These are phyloP conservation scores for Phyllosticta citrichinensis DNA, from an alignment of 2,329 filamentous ascomycete species.

Conservation along the genomic window DNA sequence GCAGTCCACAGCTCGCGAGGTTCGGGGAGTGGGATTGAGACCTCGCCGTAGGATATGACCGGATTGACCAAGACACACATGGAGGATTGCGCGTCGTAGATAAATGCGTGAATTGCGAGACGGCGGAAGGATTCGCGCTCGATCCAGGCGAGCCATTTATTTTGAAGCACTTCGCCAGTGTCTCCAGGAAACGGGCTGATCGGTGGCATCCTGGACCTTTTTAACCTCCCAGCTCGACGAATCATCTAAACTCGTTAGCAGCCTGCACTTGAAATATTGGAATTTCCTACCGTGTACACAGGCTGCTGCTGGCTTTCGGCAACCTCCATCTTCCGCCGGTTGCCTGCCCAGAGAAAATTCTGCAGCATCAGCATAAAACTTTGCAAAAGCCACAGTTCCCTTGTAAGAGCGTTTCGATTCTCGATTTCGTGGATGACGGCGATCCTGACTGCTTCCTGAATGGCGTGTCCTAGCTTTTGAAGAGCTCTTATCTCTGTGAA, in stretches of 20 bases:
- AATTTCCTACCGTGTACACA: slow-evolving; percentile 32
- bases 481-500: slow-evolving; percentile 48
- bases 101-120: slow-evolving; percentile 55
- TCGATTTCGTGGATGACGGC: slow-evolving; percentile 34
- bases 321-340: slow-evolving; percentile 50
- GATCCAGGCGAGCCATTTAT: slow-evolving; percentile 58
- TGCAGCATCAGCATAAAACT: slow-evolving; percentile 41
- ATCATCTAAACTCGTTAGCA: slow-evolving; percentile 32
- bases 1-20: slow-evolving; percentile 56
- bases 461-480: slow-evolving; percentile 48
- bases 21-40: slow-evolving; percentile 56
- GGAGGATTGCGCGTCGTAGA: slow-evolving; percentile 57
- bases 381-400: slow-evolving; percentile 43
- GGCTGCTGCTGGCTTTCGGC: slow-evolving; percentile 48
- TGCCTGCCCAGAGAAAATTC: slow-evolving; percentile 49
- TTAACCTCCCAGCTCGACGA: slow-evolving; percentile 48
- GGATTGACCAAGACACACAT: slow-evolving; percentile 57
- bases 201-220: slow-evolving; percentile 43
- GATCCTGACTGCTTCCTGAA: slow-evolving; percentile 40
- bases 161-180: slow-evolving; percentile 45
- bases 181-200: slow-evolving; percentile 46
- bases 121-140: slow-evolving; percentile 58
- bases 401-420: slow-evolving; percentile 16
- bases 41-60: slow-evolving; percentile 57
- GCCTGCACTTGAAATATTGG: not conserved